These are phyloP conservation scores for Colletotrichum brevisporum DNA, from an alignment of 2,329 filamentous ascomycete genomes.

Conservation along the genomic window DNA sequence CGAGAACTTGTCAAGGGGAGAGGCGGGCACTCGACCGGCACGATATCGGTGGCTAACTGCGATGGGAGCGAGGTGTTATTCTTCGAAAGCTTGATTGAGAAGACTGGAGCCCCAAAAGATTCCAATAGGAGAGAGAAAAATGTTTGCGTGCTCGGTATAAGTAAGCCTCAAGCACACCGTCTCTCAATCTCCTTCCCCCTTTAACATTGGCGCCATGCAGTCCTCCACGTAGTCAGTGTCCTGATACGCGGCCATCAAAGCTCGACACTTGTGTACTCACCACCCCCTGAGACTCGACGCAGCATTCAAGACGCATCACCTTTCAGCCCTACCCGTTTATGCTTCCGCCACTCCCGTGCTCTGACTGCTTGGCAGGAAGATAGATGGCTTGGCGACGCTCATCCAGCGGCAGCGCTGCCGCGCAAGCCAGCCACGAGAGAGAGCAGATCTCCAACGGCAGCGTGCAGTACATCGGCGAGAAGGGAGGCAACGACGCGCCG, in stretches of 20 bases:
- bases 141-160: neutral
- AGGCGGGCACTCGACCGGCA: too few relatives aligned
- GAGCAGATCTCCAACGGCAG: constrained; percentile 19
- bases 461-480: constrained; percentile 29
- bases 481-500: constrained; percentile 41
- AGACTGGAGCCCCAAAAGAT: neutral
- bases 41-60: too few relatives aligned
- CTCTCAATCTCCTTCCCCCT: neutral
- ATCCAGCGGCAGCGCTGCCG: constrained; percentile 2
- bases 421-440: neutral
- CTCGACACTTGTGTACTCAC: too few relatives aligned
- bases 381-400: constrained; percentile 31
- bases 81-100: neutral
- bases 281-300: neutral
- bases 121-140: neutral
- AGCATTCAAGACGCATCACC: neutral
- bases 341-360: constrained; percentile 6
- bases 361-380: neutral
- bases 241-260: too few relatives aligned
- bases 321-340: constrained; percentile 17
- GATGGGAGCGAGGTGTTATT: neutral
- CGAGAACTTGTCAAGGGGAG: too few relatives aligned
- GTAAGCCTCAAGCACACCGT: neutral
- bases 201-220: neutral
- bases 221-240: neutral